Base-by-base conservation (phyloP, 2,329 filamentous ascomycete genomes). In the Pyrenochaeta sp. region DNA sequence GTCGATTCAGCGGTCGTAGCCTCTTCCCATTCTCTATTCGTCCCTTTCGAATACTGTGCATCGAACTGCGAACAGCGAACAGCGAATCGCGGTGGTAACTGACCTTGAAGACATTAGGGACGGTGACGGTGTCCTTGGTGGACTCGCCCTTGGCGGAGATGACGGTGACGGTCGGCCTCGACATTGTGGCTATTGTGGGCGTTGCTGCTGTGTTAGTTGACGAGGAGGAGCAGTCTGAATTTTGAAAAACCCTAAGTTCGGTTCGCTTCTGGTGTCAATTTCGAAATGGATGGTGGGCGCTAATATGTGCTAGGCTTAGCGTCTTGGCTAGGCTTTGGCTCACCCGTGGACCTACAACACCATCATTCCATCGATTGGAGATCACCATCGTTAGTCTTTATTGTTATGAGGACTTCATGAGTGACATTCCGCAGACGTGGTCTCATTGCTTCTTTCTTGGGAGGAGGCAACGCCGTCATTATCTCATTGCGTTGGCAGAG, bases 91-190 rank as follows among this genome's bases (percentile, higher is more conserved):
- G 58, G 50, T 52, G 53, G 51, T 42, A 37, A 74, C 73, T 74
- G 52, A 72, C 75, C 83, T 88, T 89, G 91, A 99, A 99, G 86
- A 99, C 94, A 84, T 92, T 89, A 80, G 96, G 95, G 77, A 98
- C 90, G 81, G 95, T 88, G 84, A 93, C 89, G 80, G 93, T 94
- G 82, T 90, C 88, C 82, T 91, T 91, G 84, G 89, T 91, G 85
- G 92, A 86, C 86, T 90, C 87, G 86, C 95, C 95, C 90, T 97
- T 93, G 84, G 92, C 93, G 84, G 91, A 90, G 86, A 96, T 89
- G 86, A 99, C 93, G 82, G 93, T 92, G 83, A 99, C 95, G 81
- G 93, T 97, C 84, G 95, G 95, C 86, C 95, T 89, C 82, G 91
- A 93, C 86, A 93, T 91, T 56, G 56, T 68, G 66, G 62, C 55